Evolutionary conservation across 129 eudicot genomes (phyloP).

Genomic region (Artemisia tridentata): DNA sequence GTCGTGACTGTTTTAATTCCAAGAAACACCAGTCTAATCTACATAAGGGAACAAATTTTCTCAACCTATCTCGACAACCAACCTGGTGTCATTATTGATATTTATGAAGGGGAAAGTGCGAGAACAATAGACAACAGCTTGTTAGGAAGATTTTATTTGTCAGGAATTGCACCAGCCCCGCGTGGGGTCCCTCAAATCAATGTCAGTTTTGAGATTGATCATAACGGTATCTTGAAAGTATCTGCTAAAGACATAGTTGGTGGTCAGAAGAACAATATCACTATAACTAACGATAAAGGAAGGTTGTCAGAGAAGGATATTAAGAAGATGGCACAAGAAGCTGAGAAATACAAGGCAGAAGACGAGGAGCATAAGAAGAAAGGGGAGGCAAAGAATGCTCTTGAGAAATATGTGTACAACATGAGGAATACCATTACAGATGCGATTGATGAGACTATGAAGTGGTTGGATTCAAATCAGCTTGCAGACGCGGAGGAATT

Average conservation of each 20-base stretch:
- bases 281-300: constrained; percentile 44
- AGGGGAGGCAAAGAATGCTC: constrained; percentile 34
- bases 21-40: constrained; percentile 42
- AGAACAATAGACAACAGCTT: constrained; percentile 38
- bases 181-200: constrained; percentile 47
- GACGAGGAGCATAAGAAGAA: constrained; percentile 44
- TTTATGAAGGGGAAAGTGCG: constrained; percentile 46
- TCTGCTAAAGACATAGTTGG: constrained; percentile 51
- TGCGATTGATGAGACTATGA: neutral
- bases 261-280: constrained; percentile 47
- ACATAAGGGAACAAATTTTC: constrained; percentile 40
- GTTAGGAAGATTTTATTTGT: constrained; percentile 41
- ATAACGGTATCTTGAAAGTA: constrained; percentile 39
- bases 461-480: neutral
- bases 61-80: constrained; percentile 48
- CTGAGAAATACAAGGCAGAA: constrained; percentile 47
- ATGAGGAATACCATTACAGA: constrained; percentile 33
- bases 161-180: constrained; percentile 49
- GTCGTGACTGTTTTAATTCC: constrained; percentile 48
- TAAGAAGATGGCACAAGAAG: constrained; percentile 53
- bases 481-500: neutral
- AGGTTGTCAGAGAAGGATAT: constrained; percentile 47
- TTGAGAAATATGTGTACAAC: constrained; percentile 48
- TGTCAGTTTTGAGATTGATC: constrained; percentile 49
- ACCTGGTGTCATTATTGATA: constrained; percentile 39